Conservation (phyloP, 2,329 filamentous ascomycete genomes). For the Metarhizium guizhouense region DNA sequence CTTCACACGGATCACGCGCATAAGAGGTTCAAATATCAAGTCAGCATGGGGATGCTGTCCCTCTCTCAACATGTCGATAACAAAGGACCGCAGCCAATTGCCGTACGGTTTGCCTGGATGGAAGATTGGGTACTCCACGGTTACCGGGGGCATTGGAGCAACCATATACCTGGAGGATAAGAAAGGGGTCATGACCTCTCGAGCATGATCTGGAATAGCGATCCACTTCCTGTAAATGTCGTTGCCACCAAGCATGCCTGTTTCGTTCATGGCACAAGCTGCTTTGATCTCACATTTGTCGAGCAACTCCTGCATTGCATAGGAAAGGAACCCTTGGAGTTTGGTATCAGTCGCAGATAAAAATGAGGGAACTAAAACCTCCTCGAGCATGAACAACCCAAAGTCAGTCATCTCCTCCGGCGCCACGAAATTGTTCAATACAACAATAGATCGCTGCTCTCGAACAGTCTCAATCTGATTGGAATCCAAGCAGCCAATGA, state of each 20-base stretch:
- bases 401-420: constrained; percentile 77
- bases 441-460: constrained; percentile 73
- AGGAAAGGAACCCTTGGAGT: constrained; percentile 85
- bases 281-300: constrained; percentile 65
- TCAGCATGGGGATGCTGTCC: constrained; percentile 65
- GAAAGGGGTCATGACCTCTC: constrained; percentile 81
- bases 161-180: constrained; percentile 75
- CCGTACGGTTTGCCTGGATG: constrained; percentile 57
- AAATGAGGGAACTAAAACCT: constrained; percentile 86
- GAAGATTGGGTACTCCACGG: constrained; percentile 71
- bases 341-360: constrained; percentile 80
- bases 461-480: constrained; percentile 76
- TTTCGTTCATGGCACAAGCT: constrained; percentile 35
- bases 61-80: constrained; percentile 72
- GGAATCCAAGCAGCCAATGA: constrained; percentile 85
- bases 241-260: constrained; percentile 37
- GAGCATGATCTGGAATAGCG: constrained; percentile 64
- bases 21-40: constrained; percentile 72
- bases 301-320: constrained; percentile 86
- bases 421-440: constrained; percentile 77
- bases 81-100: constrained; percentile 73
- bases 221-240: constrained; percentile 67
- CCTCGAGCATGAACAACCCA: constrained; percentile 72
- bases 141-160: constrained; percentile 47
- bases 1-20: constrained; percentile 74